Percentiles rank a stretch among this genome's conserved stretches.
phyloP scores from a whole-genome alignment of 2,329 filamentous ascomycete species.

The Dryadomyces quercus-mongolicae region DNA sequence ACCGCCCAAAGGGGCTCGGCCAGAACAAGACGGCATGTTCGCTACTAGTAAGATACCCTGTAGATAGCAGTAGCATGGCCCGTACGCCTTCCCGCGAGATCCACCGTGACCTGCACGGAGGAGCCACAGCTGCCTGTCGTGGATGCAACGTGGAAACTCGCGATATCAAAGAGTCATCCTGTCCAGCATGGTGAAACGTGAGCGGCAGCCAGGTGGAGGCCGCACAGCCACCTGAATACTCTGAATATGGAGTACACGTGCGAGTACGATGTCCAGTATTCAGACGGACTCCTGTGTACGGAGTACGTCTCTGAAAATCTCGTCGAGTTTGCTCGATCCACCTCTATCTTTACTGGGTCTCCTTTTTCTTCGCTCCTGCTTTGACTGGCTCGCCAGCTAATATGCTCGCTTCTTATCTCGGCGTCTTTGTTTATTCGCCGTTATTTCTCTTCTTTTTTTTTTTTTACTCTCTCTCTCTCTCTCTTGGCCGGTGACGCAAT shows the following conservation, averaged over 20 bases:
- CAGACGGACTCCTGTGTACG: no score
- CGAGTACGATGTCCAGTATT: no score
- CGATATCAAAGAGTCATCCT: neutral
- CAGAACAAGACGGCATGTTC: no score
- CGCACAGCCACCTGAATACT: no score
- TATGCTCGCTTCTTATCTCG: neutral
- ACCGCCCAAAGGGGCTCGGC: no score
- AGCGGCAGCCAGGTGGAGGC: neutral
- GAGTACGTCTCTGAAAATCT: neutral
- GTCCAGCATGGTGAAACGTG: no score
- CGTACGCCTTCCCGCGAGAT: no score
- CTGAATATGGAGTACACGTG: no score
- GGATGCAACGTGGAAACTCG: neutral
- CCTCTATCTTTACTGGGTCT: slow-evolving; percentile 1
- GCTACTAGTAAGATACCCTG: no score
- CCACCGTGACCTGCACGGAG: no score
- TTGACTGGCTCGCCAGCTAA: neutral
- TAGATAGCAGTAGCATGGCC: no score
- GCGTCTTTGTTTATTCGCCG: neutral
- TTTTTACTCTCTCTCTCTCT: neutral
- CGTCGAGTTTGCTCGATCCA: neutral
- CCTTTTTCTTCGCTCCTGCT: neutral
- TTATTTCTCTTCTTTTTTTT: neutral
- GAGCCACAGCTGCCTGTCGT: neutral
- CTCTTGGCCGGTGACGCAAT: no score